Percentiles rank a stretch among this genome's conserved stretches.
Conservation (phyloP, 768 basidiomycete species). For the Suillus weaverae region DNA sequence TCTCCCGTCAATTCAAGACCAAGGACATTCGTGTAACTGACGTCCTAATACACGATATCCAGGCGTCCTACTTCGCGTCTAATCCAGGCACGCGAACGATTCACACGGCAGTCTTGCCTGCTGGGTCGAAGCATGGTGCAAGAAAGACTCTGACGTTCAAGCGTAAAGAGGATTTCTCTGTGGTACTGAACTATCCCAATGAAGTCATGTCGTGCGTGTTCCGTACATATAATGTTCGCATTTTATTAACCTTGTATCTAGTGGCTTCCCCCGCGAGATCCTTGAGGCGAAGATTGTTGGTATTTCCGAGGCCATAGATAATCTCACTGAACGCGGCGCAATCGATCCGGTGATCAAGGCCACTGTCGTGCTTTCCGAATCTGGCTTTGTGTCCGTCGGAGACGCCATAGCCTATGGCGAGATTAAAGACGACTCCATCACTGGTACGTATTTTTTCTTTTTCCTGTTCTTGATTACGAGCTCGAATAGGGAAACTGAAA, state of each 20-base stretch:
- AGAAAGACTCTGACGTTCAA: slow-evolving; percentile 89
- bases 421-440: slow-evolving; percentile 75
- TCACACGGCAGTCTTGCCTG: slow-evolving; percentile 73
- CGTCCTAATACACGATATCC: slow-evolving; percentile 69
- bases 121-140: slow-evolving; percentile 71
- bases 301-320: slow-evolving; percentile 73
- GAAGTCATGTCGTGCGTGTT: slow-evolving; percentile 57
- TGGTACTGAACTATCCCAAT: slow-evolving; percentile 77
- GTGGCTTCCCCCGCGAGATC: slow-evolving; percentile 73
- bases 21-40: slow-evolving; percentile 90
- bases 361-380: slow-evolving; percentile 79
- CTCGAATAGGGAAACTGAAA: slow-evolving; percentile 73
- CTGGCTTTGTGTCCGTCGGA: slow-evolving; percentile 79
- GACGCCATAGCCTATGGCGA: slow-evolving; percentile 81
- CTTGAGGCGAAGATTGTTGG: slow-evolving; percentile 72
- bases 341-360: slow-evolving; percentile 85
- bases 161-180: slow-evolving; percentile 77
- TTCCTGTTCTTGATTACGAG: slow-evolving; percentile 13
- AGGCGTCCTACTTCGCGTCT: slow-evolving; percentile 75
- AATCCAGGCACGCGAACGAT: slow-evolving; percentile 60
- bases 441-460: slow-evolving; percentile 46
- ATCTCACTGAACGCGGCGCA: slow-evolving; percentile 81
- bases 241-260: slow-evolving; percentile 24
- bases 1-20: slow-evolving; percentile 91
- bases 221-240: background rate